These are phyloP conservation scores for Collybia sp. DNA, from an alignment of 768 basidiomycete genomes.

Conservation along the genomic window DNA sequence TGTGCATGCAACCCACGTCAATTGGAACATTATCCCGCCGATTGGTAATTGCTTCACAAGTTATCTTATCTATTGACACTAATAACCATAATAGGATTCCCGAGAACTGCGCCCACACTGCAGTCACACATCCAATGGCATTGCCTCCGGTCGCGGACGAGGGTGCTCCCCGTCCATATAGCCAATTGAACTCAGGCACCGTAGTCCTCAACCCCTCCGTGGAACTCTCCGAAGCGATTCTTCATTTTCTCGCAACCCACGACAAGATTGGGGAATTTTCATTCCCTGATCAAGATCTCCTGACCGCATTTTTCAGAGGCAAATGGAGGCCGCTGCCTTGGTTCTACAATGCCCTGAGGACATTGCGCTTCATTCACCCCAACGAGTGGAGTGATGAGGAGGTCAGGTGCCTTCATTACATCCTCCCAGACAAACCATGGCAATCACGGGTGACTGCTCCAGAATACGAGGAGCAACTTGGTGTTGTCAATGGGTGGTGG, in stretches of 20 bases:
- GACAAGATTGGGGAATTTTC: conserved; percentile 35
- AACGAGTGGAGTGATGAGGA: conserved; percentile 82
- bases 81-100: conserved; percentile 63
- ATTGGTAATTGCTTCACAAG: conserved; percentile 57
- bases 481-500: conserved; percentile 69
- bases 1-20: conserved; percentile 94
- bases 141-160: conserved; percentile 27
- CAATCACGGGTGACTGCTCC: conserved; percentile 38
- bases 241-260: conserved; percentile 46
- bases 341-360: conserved; percentile 91
- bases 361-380: conserved; percentile 68
- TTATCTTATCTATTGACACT: background rate
- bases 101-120: conserved; percentile 84
- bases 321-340: conserved; percentile 78
- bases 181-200: conserved; percentile 86
- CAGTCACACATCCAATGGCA: conserved; percentile 40
- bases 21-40: conserved; percentile 78
- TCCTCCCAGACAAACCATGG: conserved; percentile 88
- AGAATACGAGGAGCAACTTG: conserved; percentile 36
- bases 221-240: conserved; percentile 46
- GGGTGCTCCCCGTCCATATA: conserved; percentile 64
- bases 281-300: conserved; percentile 93
- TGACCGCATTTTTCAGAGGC: conserved; percentile 74
- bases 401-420: conserved; percentile 85
- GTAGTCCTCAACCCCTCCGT: conserved; percentile 80